Evolutionary conservation across 345 rosid genomes (phyloP), one percentile per base, ranked within the genome.

Genomic region (Garcia nutans): DNA sequence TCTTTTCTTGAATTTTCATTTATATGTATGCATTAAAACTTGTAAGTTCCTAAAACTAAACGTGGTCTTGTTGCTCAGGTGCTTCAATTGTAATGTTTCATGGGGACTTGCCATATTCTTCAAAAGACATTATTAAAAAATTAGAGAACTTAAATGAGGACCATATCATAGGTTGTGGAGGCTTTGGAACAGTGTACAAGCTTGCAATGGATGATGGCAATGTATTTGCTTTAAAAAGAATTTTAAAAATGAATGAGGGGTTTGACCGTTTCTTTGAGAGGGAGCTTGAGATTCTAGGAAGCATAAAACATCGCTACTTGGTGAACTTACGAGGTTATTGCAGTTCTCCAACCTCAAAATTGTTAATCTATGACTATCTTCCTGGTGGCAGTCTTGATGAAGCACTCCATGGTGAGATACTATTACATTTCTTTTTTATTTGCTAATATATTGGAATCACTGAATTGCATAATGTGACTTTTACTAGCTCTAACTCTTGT

Each of bases 51-150:
- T 60, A 57, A 67, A 69, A 78, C 49, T 70, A 24, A 62, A 16
- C 41, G 42, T 57, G 62, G 63, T 80, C 44, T 71, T 81, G 65
- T 64, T 76, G 50, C 60, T 73, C 85, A 96, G 99, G 99, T 80
- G 97, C 98, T 70, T 96, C 99, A 24, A 87, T 96, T 49, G 93
- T 96, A 79, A 93, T 96, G 98, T 96, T 96, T 81, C 97, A 96
- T 78, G 99, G 98, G 77, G 98, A 96, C 80, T 80, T 96, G 85
- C 99, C 99, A 17, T 96, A 93, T 76, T 89, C 99, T 57, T 90
- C 99, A 16, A 96, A 91, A 79, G 99, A 96, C 77, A 91, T 93
- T n/a, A 92, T 96, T 56, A 96, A 89, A 83, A 93, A 93, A 80
- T 75, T 96, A 76, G 99, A 96, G 78, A 85, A 85, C 77, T 84